These are phyloP conservation scores for Thuja plicata DNA, from an alignment of 83 land plant species.

Conservation along the genomic window DNA sequence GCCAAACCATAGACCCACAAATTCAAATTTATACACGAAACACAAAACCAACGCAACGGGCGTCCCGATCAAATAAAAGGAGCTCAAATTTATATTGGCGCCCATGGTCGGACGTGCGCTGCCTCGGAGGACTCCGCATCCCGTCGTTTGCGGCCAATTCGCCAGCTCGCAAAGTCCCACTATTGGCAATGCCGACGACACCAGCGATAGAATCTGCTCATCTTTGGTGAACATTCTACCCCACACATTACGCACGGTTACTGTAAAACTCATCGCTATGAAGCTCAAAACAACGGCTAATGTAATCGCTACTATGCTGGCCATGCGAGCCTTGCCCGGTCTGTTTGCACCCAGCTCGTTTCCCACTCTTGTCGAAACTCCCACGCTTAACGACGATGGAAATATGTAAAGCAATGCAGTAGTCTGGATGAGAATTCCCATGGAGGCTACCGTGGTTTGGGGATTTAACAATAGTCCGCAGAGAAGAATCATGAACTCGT, in stretches of 20 bases:
- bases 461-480: constrained; percentile 30
- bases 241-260: constrained; percentile 31
- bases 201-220: constrained; percentile 24
- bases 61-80: constrained; percentile 63
- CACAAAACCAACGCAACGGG: constrained; percentile 57
- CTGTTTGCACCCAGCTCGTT: constrained; percentile 32
- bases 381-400: constrained; percentile 28
- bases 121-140: constrained; percentile 65
- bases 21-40: constrained; percentile 39
- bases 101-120: constrained; percentile 57
- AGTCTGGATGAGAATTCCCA: constrained; percentile 35
- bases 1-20: constrained; percentile 65
- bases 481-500: constrained; percentile 39
- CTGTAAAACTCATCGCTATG: constrained; percentile 33
- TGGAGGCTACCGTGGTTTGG: constrained; percentile 26
- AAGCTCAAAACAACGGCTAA: constrained; percentile 22
- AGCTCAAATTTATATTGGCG: constrained; percentile 57
- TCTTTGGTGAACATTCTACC: constrained; percentile 38
- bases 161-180: constrained; percentile 69
- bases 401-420: constrained; percentile 31
- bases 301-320: constrained; percentile 26
- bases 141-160: constrained; percentile 72
- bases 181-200: constrained; percentile 44
- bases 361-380: constrained; percentile 30
- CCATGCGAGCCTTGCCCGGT: constrained; percentile 24